A percentile compares a stretch with the other conserved stretches of the same genome.
These are phyloP conservation scores for Lactarius hatsudake DNA, from an alignment of 768 basidiomycete species.

Conservation along the genomic window DNA sequence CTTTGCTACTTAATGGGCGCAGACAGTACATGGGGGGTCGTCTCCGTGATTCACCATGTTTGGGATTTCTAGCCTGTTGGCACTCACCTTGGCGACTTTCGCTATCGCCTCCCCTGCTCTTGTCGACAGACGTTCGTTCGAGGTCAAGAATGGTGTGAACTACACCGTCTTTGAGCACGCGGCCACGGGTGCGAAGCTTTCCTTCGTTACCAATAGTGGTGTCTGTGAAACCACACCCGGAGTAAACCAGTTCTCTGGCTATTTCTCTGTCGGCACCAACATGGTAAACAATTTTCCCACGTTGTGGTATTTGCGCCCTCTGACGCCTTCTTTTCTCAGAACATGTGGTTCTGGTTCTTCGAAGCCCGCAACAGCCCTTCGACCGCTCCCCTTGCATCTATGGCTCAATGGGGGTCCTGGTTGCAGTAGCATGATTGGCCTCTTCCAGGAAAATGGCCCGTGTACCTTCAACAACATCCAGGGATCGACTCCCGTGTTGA, in stretches of 20 bases:
- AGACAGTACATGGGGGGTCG: background rate
- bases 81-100: background rate
- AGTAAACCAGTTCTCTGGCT: conserved; percentile 1
- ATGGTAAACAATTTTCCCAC: background rate
- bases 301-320: background rate
- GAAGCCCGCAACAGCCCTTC: conserved; percentile 7
- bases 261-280: background rate
- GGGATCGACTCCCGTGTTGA: conserved; percentile 7
- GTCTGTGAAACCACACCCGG: conserved; percentile 1
- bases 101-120: background rate
- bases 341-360: conserved; percentile 14
- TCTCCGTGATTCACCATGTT: background rate
- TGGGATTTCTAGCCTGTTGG: background rate
- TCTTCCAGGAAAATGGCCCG: conserved; percentile 19
- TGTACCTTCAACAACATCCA: conserved; percentile 16
- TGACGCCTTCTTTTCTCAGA: background rate
- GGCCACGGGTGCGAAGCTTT: background rate
- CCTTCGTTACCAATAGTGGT: conserved; percentile 2
- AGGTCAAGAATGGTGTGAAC: conserved; percentile 6
- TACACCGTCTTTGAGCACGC: conserved; percentile 1
- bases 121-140: conserved; percentile 9
- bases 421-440: conserved; percentile 5
- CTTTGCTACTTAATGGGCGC: background rate
- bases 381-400: background rate
- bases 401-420: conserved; percentile 13